Conservation (phyloP, 306 rosid species). For the Mucuna pruriens region DNA sequence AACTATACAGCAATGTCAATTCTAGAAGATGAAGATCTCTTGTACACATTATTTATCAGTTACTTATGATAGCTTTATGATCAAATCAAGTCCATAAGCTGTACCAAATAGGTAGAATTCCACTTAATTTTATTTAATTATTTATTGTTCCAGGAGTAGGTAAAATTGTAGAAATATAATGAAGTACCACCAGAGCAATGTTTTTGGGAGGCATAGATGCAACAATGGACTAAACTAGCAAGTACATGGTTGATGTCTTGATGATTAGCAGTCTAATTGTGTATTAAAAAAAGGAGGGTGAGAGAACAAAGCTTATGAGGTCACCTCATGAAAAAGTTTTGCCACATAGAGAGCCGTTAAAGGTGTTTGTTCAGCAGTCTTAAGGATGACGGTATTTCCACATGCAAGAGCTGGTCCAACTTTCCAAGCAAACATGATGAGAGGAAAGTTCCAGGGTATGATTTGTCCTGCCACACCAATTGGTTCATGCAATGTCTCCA, state of each 20-base stretch:
- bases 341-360: constrained; percentile 63
- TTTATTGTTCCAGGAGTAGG: not conserved
- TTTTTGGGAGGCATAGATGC: not conserved
- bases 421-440: constrained; percentile 72
- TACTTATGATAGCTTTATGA: not conserved
- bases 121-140: not conserved
- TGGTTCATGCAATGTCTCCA: constrained; percentile 69
- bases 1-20: not conserved
- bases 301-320: not conserved
- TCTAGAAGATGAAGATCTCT: not conserved
- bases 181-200: not conserved
- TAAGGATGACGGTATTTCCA: constrained; percentile 70
- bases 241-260: not conserved
- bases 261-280: not conserved
- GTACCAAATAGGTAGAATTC: not conserved
- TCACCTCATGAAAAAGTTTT: constrained; percentile 59
- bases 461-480: constrained; percentile 82
- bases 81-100: not conserved
- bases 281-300: not conserved
- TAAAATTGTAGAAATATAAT: not conserved
- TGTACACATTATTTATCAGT: not conserved
- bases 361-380: constrained; percentile 78
- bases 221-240: not conserved
- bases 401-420: constrained; percentile 80
- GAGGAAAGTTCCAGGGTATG: constrained; percentile 80